These are phyloP conservation scores for Mortierella sp. DNA, from an alignment of 371 early-diverging fungal species.

Conservation along the genomic window DNA sequence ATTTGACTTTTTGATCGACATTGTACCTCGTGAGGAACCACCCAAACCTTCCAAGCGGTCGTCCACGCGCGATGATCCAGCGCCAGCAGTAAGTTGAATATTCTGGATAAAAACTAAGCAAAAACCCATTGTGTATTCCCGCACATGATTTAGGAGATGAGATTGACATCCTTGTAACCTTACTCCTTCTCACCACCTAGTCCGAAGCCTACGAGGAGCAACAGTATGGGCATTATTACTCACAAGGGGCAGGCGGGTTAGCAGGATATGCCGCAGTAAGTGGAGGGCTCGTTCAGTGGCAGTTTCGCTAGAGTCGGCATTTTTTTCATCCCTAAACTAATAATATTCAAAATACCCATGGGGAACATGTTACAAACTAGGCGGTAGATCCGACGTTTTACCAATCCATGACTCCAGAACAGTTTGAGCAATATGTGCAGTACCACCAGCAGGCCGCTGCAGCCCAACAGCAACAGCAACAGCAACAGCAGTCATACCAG, in stretches of 20 bases:
- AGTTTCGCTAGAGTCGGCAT: background rate
- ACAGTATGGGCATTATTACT: constrained; percentile 31
- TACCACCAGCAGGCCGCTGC: constrained; percentile 32
- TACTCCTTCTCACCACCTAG: background rate
- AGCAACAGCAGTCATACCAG: background rate
- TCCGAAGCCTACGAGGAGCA: constrained; percentile 23
- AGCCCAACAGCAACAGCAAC: constrained; percentile 4
- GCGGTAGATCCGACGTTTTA: constrained; percentile 42
- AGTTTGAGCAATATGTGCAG: constrained; percentile 51
- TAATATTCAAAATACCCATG: too few relatives aligned
- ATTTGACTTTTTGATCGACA: constrained; percentile 91
- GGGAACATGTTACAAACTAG: background rate
- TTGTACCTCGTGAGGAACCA: constrained; percentile 77
- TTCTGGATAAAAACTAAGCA: background rate
- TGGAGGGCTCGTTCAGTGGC: background rate
- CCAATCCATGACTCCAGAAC: constrained; percentile 43
- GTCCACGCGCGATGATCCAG: background rate
- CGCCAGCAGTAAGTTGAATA: background rate
- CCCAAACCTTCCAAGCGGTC: background rate
- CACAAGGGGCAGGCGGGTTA: constrained; percentile 26
- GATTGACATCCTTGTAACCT: too few relatives aligned
- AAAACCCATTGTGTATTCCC: background rate
- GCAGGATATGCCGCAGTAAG: constrained; percentile 32
- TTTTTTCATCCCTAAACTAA: background rate
- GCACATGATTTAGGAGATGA: background rate